A percentile compares a stretch with the other conserved stretches of the same genome.
Evolutionary conservation across 345 rosid genomes (phyloP).

Genomic region (Arabidopsis suecica): DNA sequence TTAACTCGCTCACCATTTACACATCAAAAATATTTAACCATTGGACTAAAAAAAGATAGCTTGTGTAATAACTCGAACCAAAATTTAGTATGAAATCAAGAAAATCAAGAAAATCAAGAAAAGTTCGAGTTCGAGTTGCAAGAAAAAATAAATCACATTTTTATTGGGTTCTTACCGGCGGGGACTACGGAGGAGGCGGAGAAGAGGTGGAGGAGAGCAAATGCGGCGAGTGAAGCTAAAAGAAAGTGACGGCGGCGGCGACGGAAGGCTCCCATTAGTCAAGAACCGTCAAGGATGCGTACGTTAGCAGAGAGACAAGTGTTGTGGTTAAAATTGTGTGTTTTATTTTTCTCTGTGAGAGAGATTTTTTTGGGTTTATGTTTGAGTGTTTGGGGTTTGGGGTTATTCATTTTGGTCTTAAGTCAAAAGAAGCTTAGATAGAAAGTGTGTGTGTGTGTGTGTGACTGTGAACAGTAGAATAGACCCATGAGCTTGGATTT

Average conservation of each 20-base stretch:
- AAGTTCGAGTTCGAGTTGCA: neutral
- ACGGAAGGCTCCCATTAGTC: conserved; percentile 58
- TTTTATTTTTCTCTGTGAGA: neutral
- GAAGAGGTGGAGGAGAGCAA: conserved; percentile 63
- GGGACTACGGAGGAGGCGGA: conserved; percentile 46
- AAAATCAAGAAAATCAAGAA: neutral
- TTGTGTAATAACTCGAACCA: neutral
- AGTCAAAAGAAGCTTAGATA: conserved; percentile 40
- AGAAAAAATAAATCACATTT: neutral
- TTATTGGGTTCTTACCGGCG: conserved; percentile 9
- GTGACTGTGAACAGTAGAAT: conserved; percentile 27
- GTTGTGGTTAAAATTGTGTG: neutral
- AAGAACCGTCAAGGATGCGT: conserved; percentile 36
- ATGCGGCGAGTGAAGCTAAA: conserved; percentile 50
- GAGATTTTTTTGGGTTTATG: conserved; percentile 31
- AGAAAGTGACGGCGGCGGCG: conserved; percentile 47
- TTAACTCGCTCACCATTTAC: conserved; percentile 24
- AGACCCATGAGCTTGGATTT: conserved; percentile 33
- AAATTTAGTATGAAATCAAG: neutral
- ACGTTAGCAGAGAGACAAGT: conserved; percentile 34
- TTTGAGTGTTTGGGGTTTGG: conserved; percentile 34
- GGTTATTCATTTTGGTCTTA: conserved; percentile 41
- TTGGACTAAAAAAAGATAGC: neutral
- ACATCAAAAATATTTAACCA: conserved; percentile 1
- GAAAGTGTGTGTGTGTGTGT: conserved; percentile 21